A percentile compares a stretch with the other conserved stretches of the same genome.
These are phyloP conservation scores for Candida qinlingensis DNA, from an alignment of 805 yeast genomes.

Conservation along the genomic window DNA sequence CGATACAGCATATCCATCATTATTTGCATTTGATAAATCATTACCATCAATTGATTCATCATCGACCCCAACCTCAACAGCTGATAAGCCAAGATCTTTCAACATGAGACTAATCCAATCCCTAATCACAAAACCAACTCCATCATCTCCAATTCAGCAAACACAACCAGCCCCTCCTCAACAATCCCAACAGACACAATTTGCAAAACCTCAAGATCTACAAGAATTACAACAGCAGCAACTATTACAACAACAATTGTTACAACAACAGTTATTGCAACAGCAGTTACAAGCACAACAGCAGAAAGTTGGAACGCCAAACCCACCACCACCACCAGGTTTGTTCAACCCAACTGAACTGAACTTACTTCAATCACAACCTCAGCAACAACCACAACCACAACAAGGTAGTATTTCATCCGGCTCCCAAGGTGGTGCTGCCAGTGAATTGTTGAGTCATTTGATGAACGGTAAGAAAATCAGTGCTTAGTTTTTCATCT, in stretches of 20 bases:
- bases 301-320: slow-evolving; percentile 3
- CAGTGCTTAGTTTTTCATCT: slow-evolving; percentile 22
- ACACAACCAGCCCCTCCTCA: slow-evolving; percentile 25
- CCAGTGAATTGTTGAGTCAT: slow-evolving; percentile 79
- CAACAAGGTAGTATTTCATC: slow-evolving; percentile 9
- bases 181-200: slow-evolving; percentile 26
- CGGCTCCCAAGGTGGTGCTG: slow-evolving; percentile 37
- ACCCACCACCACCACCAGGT: slow-evolving; percentile 72
- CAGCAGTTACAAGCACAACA: slow-evolving; percentile 17
- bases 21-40: slow-evolving; percentile 39
- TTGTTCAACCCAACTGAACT: slow-evolving; percentile 33
- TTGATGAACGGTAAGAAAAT: slow-evolving; percentile 72
- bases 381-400: slow-evolving; percentile 8
- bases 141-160: slow-evolving; percentile 8
- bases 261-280: slow-evolving; percentile 24
- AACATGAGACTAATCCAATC: slow-evolving; percentile 31
- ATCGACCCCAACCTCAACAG: slow-evolving; percentile 4
- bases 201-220: slow-evolving; percentile 24
- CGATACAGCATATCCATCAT: slow-evolving; percentile 33
- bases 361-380: slow-evolving; percentile 16
- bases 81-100: slow-evolving; percentile 25
- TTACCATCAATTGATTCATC: neutral
- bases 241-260: slow-evolving; percentile 33
- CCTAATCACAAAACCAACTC: slow-evolving; percentile 29
- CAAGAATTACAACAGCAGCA: slow-evolving; percentile 19